Conservation (phyloP, 129 eudicot genomes). For the Kitagawia praeruptora region DNA sequence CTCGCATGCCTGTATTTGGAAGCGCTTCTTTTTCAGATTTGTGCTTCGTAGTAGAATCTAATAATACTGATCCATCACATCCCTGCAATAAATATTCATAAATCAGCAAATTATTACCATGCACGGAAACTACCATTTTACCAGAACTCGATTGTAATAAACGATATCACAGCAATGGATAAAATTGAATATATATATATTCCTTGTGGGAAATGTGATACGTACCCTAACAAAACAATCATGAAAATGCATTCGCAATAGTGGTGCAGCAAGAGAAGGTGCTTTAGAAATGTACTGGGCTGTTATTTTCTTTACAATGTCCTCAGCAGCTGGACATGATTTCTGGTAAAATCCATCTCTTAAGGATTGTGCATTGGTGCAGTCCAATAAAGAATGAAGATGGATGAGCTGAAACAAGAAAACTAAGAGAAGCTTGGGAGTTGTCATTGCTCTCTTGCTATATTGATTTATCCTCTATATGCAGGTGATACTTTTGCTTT, state of each 20-base stretch:
- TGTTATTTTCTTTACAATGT: slow-evolving; percentile 33
- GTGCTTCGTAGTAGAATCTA: slow-evolving; percentile 37
- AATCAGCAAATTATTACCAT: neutral
- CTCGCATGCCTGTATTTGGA: slow-evolving; percentile 52
- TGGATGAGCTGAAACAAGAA: slow-evolving; percentile 21
- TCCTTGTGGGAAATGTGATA: too few relatives aligned
- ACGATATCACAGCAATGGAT: too few relatives aligned
- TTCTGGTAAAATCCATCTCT: slow-evolving; percentile 27
- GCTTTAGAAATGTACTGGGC: slow-evolving; percentile 29
- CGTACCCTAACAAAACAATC: slow-evolving; percentile 71
- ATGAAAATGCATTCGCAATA: slow-evolving; percentile 70
- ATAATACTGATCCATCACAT: slow-evolving; percentile 65
- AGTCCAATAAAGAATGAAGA: slow-evolving; percentile 15
- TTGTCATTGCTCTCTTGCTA: slow-evolving; percentile 8
- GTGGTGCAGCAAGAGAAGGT: slow-evolving; percentile 55
- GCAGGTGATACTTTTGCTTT: neutral
- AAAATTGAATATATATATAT: too few relatives aligned
- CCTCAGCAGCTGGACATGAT: slow-evolving; percentile 48
- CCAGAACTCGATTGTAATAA: too few relatives aligned
- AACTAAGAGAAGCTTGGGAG: slow-evolving; percentile 16
- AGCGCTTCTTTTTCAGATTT: slow-evolving; percentile 44
- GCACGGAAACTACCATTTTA: neutral
- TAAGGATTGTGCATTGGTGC: slow-evolving; percentile 31
- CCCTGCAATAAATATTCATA: slow-evolving; percentile 33
- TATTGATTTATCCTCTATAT: neutral